Evolutionary conservation across 2,329 filamentous ascomycete species (phyloP), one percentile per base, ranked within the genome.

Genomic region (Apiospora saccharicola): DNA sequence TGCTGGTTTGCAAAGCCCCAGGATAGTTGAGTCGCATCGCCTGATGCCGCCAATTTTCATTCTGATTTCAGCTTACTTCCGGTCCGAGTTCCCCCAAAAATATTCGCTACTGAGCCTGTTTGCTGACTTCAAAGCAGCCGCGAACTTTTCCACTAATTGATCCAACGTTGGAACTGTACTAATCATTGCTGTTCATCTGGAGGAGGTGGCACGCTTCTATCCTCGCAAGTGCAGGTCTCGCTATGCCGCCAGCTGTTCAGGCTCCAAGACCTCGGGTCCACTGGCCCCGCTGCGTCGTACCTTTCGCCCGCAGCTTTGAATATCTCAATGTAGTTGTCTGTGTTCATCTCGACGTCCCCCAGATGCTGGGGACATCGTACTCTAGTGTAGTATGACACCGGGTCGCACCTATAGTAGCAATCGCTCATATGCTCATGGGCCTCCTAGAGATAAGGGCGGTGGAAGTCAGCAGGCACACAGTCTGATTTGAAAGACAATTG

Each of bases 201-300:
- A 5, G 37, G 37, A 5, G 37, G 37, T 10, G 37, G 37, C 44
- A 16, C 13, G 44, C 44, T 7, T 16, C 44, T 57, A 10, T 57
- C 53, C 53, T 61, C 53, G 53, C 53, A 61, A 61, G 30, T 12
- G 53, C 53, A 61, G 5, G 14, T 61, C 30, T 61, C 53, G 4
- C 24, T 24, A 34, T 61, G 53, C 6, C 7, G 1, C 53, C 53
- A 61, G 19, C 53, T 61, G 24, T 24, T 16, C 4, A 4, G 30
- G 12, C n/a, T 24, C 30, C 53, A 61, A 8, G 5, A 3, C 53
- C 2, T 10, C 16, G 37, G 37, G 10, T 14, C 30, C n/a, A 14
- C 30, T 10, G 16, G 10, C 37, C 37, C 37, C 37, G 37, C 37
- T 41, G 37, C 37, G 6, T 10, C 2, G 37, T 41, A 41, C 37